Base-by-base conservation (phyloP, 768 basidiomycete species). In the Leucocoprinus leucothites region DNA sequence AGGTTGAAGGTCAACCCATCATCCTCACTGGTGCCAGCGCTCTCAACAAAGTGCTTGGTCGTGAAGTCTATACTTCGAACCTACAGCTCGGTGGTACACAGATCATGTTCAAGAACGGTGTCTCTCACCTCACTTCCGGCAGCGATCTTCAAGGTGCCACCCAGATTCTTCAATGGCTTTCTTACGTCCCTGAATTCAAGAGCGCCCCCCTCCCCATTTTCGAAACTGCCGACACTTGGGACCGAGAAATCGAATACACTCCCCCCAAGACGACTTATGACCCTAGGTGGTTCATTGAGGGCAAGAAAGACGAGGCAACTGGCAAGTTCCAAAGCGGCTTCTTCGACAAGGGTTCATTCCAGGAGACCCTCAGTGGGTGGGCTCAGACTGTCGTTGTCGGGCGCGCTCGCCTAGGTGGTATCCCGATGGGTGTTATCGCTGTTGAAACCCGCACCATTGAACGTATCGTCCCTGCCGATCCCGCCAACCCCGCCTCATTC, bases 71-170 rank as follows among this genome's bases (percentile, higher is more conserved):
- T 70, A 98, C 97, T 8, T 97, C 94, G 52, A 98, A 98, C 71
- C 72, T 99, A 62, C 97, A 98, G 70, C 90, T 99, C 57, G 97
- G 97, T 60, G 97, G 97, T 52, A 98, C 97, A n/a, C 97, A 99
- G 67, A 98, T 99, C 78, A 98, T 99, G 97, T 91, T 94, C 84
- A 98, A 98, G 84, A 99, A 99, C 67, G 97, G 97, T 72, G 91
- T 98, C 53, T 97, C 96, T 3, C 97, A 99, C 69, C 76, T 98
- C 56, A 95, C 93, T 3, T 95, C 97, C 31, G 84, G 84, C 63
- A 98, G 94, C 67, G 97, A 99, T 68, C 76, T 99, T 31, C 92
- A 98, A 70, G 97, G 97, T 56, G 94, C 95, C 14, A 86, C 87
- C 22, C 89, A 94, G 57, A 98, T 98, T 61, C 75, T 98, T 43